Conservation (phyloP, 345 rosid species). For the Eutrema heterophyllum region DNA sequence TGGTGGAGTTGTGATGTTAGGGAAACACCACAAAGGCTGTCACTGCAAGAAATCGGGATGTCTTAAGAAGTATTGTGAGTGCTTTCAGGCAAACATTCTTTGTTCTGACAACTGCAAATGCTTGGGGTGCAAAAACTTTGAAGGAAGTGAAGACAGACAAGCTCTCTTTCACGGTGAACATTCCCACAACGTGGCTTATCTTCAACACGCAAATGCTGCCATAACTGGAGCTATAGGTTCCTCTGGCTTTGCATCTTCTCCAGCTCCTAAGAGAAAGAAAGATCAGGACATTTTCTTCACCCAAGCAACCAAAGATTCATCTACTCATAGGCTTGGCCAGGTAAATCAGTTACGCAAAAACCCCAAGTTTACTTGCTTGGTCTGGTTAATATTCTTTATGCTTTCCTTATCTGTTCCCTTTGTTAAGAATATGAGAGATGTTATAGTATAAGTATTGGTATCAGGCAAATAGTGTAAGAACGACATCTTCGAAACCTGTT, state of each 20-base stretch:
- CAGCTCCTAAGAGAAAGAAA: constrained; percentile 73
- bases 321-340: constrained; percentile 61
- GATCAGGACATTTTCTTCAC: constrained; percentile 65
- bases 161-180: constrained; percentile 88
- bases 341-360: constrained; percentile 27
- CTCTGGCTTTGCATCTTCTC: constrained; percentile 78
- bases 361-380: not conserved
- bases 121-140: constrained; percentile 95
- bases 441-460: constrained; percentile 8
- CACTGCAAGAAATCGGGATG: constrained; percentile 99
- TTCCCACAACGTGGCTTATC: constrained; percentile 54
- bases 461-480: constrained; percentile 50
- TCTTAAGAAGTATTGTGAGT: constrained; percentile 98
- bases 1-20: constrained; percentile 62
- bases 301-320: constrained; percentile 52
- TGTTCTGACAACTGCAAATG: constrained; percentile 99
- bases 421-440: constrained; percentile 3
- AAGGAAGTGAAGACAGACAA: constrained; percentile 94
- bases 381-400: not conserved
- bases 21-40: constrained; percentile 96
- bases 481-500: constrained; percentile 40
- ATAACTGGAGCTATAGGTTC: constrained; percentile 96
- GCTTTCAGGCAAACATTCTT: constrained; percentile 95
- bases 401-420: not conserved
- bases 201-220: constrained; percentile 97